A percentile compares a stretch with the other conserved stretches of the same genome.
Conservation (phyloP, 1,139 yeast genomes). For the Magnusiomyces sp. region DNA sequence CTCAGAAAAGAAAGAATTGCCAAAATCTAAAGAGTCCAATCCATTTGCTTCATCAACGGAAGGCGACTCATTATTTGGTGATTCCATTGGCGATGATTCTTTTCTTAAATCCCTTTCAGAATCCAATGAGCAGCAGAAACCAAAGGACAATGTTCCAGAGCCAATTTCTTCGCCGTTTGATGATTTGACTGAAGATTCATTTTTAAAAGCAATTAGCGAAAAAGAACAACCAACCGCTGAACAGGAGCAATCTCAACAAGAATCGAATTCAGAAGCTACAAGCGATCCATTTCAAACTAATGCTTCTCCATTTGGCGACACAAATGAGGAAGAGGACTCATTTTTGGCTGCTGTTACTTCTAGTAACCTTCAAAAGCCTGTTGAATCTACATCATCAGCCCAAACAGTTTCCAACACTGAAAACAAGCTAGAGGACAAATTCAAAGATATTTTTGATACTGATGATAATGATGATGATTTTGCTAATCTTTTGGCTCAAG, state of each 20-base stretch:
- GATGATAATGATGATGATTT: slow-evolving; percentile 16
- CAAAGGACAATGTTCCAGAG: background rate
- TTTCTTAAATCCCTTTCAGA: background rate
- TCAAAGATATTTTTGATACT: background rate
- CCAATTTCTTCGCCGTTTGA: background rate
- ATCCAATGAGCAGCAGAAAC: background rate
- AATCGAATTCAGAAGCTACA: background rate
- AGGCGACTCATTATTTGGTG: background rate
- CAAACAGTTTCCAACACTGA: too few relatives aligned
- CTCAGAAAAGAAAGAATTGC: background rate
- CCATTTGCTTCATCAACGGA: background rate
- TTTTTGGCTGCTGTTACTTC: slow-evolving; percentile 1
- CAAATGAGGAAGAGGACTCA: background rate
- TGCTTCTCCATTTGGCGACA: background rate
- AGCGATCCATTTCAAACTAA: background rate
- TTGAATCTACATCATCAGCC: too few relatives aligned
- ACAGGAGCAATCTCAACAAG: background rate
- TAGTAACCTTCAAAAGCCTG: too few relatives aligned
- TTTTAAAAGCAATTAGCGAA: background rate
- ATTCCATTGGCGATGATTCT: background rate
- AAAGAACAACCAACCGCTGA: background rate
- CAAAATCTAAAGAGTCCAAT: background rate
- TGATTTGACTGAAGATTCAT: slow-evolving; percentile 1
- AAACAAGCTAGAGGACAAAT: too few relatives aligned
- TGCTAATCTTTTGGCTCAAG: slow-evolving; percentile 14